phyloP scores from a whole-genome alignment of 2,329 filamentous ascomycete species.

The Diaporthe destruens region DNA sequence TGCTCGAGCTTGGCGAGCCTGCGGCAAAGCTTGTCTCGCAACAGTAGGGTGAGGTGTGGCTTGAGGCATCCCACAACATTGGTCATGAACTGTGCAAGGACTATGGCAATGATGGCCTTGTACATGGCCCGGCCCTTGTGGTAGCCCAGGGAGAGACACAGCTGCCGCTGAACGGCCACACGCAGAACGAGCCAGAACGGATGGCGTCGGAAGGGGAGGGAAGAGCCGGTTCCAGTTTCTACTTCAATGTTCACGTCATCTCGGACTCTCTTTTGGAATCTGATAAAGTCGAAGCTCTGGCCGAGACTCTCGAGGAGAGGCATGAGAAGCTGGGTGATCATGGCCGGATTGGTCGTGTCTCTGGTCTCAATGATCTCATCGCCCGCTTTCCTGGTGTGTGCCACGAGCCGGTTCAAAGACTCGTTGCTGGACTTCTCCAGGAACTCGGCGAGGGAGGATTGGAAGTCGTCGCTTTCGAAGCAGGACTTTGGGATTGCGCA shows the following conservation, averaged over 20 bases:
- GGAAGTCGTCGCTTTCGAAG: constrained; percentile 41
- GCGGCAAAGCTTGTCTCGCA: constrained; percentile 66
- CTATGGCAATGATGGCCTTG: constrained; percentile 67
- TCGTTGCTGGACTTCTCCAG: constrained; percentile 68
- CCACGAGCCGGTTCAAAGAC: constrained; percentile 63
- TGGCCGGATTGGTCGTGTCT: constrained; percentile 66
- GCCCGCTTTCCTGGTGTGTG: constrained; percentile 63
- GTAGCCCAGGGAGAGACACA: constrained; percentile 56
- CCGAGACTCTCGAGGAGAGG: constrained; percentile 69
- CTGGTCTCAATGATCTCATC: constrained; percentile 64
- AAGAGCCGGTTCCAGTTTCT: constrained; percentile 46
- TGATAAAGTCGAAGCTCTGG: constrained; percentile 46
- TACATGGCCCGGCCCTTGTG: constrained; percentile 62
- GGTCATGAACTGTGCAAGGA: constrained; percentile 61
- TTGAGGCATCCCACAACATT: constrained; percentile 50
- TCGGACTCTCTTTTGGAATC: constrained; percentile 67
- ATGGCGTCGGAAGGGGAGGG: constrained; percentile 70
- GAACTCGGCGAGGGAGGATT: constrained; percentile 62
- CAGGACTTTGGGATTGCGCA: constrained; percentile 57
- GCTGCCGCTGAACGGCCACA: constrained; percentile 65
- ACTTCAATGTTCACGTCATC: constrained; percentile 67
- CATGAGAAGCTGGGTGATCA: constrained; percentile 72
- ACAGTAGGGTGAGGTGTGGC: constrained; percentile 54
- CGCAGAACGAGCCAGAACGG: constrained; percentile 72
- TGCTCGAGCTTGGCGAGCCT: constrained; percentile 68